Conservation (phyloP, 1,139 yeast species). For the Candida sp. region DNA sequence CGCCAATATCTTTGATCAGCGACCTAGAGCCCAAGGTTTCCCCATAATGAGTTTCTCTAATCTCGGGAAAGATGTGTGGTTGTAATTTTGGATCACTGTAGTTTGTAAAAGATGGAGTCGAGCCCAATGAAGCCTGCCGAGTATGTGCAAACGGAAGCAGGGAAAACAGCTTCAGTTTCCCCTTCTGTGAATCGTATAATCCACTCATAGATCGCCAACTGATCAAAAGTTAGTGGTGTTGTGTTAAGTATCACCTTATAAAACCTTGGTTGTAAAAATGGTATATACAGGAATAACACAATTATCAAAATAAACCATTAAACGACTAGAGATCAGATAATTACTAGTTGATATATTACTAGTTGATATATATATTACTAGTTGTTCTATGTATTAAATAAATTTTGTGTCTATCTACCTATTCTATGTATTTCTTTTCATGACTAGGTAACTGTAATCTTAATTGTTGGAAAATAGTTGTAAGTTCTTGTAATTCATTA, state of each 20-base stretch:
- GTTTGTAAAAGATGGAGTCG: neutral
- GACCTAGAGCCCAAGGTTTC: conserved; percentile 23
- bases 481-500: conserved; percentile 19
- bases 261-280: no score
- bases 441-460: conserved; percentile 1
- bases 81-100: neutral
- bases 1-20: conserved; percentile 13
- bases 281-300: no score
- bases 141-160: neutral
- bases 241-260: no score
- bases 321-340: no score
- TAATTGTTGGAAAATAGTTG: conserved; percentile 10
- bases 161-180: neutral
- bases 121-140: neutral
- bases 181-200: neutral
- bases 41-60: conserved; percentile 28
- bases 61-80: conserved; percentile 12
- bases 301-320: no score
- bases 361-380: no score
- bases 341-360: no score
- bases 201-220: conserved; percentile 1
- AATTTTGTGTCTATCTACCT: neutral
- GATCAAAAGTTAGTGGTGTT: neutral
- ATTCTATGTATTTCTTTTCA: neutral
- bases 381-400: no score